A percentile compares a stretch with the other conserved stretches of the same genome.
These are phyloP conservation scores for Dovyalis caffra DNA, from an alignment of 345 rosid species.

Conservation along the genomic window DNA sequence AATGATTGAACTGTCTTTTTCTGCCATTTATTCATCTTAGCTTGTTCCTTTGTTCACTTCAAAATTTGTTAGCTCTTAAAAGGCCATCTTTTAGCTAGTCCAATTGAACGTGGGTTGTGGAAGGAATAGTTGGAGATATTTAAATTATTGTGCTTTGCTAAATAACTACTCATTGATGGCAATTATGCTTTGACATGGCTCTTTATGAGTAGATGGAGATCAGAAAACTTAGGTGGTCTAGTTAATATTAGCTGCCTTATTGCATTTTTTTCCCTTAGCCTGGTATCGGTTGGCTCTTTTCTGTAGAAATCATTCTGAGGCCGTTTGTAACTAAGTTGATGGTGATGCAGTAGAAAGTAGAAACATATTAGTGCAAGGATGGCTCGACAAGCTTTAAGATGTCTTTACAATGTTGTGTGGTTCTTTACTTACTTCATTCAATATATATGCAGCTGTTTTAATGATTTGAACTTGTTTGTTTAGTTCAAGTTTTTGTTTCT, in stretches of 20 bases:
- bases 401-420: neutral
- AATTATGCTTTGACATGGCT: neutral
- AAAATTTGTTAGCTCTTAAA: neutral
- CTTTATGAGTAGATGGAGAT: neutral
- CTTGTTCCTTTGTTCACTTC: neutral
- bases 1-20: neutral
- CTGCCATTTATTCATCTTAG: neutral
- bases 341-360: too few relatives aligned
- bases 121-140: neutral
- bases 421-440: neutral
- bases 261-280: neutral
- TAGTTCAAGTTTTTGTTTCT: neutral
- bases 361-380: neutral
- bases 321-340: neutral
- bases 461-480: neutral
- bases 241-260: neutral
- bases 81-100: neutral
- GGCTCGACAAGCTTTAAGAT: neutral
- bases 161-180: neutral
- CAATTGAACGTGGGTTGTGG: neutral
- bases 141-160: neutral
- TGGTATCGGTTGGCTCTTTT: neutral
- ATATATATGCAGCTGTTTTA: slow-evolving; percentile 6
- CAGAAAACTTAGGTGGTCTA: neutral
- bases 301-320: neutral